phyloP scores from a whole-genome alignment of 768 basidiomycete species.

The Tylopilus vinaceipallidus region DNA sequence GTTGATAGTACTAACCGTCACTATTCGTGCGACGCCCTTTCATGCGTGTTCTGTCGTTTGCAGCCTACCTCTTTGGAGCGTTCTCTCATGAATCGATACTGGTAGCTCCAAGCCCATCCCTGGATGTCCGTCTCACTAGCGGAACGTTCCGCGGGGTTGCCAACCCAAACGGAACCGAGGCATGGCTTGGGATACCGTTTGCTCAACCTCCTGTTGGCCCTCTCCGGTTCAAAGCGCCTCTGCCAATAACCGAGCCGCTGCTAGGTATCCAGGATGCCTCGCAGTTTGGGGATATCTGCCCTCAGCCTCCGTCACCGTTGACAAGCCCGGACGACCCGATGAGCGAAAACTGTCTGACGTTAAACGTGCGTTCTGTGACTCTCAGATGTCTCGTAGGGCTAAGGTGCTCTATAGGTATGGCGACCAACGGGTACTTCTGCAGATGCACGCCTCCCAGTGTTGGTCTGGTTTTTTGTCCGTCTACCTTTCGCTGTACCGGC shows the following conservation, averaged over 20 bases:
- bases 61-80: no score
- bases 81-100: no score
- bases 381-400: background rate
- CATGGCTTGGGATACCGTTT: slow-evolving; percentile 64
- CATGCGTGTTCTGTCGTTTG: no score
- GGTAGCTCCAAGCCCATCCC: no score
- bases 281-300: slow-evolving; percentile 54
- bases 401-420: slow-evolving; percentile 16
- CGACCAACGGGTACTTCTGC: slow-evolving; percentile 9
- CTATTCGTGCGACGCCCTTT: no score
- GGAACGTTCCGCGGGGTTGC: background rate
- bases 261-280: slow-evolving; percentile 41
- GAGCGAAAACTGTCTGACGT: slow-evolving; percentile 52
- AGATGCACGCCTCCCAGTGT: slow-evolving; percentile 11
- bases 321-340: slow-evolving; percentile 40
- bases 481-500: no score
- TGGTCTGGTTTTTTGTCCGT: slow-evolving; percentile 24
- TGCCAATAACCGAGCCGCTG: slow-evolving; percentile 35
- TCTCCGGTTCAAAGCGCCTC: slow-evolving; percentile 58
- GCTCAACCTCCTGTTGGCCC: no score
- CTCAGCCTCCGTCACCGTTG: slow-evolving; percentile 39
- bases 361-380: slow-evolving; percentile 39
- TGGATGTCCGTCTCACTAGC: no score
- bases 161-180: slow-evolving; percentile 48
- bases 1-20: no score